These are phyloP conservation scores for Orbilia brochopaga DNA, from an alignment of 2,329 filamentous ascomycete genomes.

Conservation along the genomic window DNA sequence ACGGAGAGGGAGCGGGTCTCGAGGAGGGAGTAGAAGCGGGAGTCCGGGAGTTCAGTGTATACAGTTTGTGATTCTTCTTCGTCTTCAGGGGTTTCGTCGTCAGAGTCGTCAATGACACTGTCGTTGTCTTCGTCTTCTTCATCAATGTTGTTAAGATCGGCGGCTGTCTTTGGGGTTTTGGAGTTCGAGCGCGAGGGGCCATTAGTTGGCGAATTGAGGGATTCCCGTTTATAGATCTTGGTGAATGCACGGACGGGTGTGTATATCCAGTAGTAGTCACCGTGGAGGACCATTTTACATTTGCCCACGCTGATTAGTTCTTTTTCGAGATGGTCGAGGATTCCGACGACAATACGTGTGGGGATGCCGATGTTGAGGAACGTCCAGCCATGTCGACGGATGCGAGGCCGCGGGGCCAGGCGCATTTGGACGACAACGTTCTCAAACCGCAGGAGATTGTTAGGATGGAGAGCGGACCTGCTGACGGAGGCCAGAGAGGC, in stretches of 20 bases:
- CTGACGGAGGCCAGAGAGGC: slow-evolving; percentile 37
- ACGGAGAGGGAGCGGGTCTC: slow-evolving; percentile 47
- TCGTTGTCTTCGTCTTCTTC: slow-evolving; percentile 37
- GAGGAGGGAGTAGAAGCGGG: slow-evolving; percentile 47
- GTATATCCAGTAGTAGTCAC: slow-evolving; percentile 50
- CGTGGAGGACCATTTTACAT: slow-evolving; percentile 49
- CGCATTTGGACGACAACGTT: slow-evolving; percentile 50
- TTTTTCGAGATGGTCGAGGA: slow-evolving; percentile 47
- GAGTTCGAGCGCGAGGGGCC: slow-evolving; percentile 43
- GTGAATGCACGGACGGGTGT: slow-evolving; percentile 48
- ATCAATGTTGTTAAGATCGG: slow-evolving; percentile 24
- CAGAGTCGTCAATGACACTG: slow-evolving; percentile 46
- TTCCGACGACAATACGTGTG: slow-evolving; percentile 43
- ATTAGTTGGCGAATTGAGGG: slow-evolving; percentile 21
- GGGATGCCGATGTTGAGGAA: slow-evolving; percentile 50
- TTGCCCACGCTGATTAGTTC: slow-evolving; percentile 43
- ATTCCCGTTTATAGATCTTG: slow-evolving; percentile 49
- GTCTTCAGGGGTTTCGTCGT: slow-evolving; percentile 22
- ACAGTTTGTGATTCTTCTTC: slow-evolving; percentile 44
- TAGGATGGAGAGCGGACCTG: slow-evolving; percentile 46
- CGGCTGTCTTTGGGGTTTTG: slow-evolving; percentile 44
- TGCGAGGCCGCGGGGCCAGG: slow-evolving; percentile 41
- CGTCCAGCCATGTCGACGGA: slow-evolving; percentile 49
- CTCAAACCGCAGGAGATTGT: slow-evolving; percentile 49
- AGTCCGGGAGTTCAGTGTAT: slow-evolving; percentile 46